Conservation (phyloP, 805 yeast genomes). For the Yarrowia keelungensis region DNA sequence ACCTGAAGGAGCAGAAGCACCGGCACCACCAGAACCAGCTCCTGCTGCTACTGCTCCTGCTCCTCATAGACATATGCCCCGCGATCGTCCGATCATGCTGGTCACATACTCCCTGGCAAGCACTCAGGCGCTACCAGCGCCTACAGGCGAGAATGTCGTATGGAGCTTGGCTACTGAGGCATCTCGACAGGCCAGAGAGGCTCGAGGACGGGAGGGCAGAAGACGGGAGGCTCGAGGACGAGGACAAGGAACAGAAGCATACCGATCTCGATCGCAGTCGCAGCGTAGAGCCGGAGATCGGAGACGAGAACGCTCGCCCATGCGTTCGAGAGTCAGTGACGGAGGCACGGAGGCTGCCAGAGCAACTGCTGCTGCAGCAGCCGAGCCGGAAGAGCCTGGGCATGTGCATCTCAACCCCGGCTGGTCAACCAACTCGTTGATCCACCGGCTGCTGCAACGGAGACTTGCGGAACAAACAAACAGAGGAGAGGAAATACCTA, state of each 20-base stretch:
- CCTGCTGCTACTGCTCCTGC: neutral
- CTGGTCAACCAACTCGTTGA: conserved; percentile 13
- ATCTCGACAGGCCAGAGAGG: conserved; percentile 15
- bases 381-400: conserved; percentile 3
- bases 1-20: neutral
- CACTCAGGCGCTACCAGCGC: neutral
- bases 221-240: neutral
- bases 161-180: conserved; percentile 15
- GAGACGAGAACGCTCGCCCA: conserved; percentile 18
- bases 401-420: conserved; percentile 22
- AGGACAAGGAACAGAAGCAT: conserved; percentile 18
- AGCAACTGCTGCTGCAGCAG: neutral
- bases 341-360: conserved; percentile 1
- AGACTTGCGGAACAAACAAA: no score
- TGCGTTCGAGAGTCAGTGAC: neutral
- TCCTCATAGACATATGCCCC: neutral
- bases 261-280: conserved; percentile 31
- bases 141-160: neutral
- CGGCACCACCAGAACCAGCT: neutral
- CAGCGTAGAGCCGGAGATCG: conserved; percentile 2
- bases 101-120: conserved; percentile 12
- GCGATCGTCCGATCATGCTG: conserved; percentile 19
- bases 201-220: conserved; percentile 1
- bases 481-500: no score
- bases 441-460: conserved; percentile 21